phyloP scores from a whole-genome alignment of 768 basidiomycete genomes.

The Kwoniella dendrophila region DNA sequence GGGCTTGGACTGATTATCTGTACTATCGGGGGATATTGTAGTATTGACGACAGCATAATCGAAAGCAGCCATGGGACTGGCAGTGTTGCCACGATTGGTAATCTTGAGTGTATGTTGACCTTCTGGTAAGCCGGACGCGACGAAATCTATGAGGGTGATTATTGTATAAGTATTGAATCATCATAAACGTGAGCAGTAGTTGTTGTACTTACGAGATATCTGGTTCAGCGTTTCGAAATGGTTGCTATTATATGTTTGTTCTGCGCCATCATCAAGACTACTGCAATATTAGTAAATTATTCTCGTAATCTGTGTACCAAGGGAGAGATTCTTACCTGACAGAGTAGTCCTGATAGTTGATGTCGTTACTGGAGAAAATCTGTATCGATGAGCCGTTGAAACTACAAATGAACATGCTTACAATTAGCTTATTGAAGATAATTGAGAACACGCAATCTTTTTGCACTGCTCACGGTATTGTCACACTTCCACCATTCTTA shows the following conservation, averaged over 20 bases:
- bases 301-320: background rate
- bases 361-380: conserved; percentile 19
- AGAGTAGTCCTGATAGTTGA: conserved; percentile 31
- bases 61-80: conserved; percentile 11
- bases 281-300: background rate
- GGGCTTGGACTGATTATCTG: background rate
- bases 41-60: conserved; percentile 25
- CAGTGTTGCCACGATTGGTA: conserved; percentile 17
- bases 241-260: conserved; percentile 14
- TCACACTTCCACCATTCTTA: background rate
- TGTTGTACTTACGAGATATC: conserved; percentile 19
- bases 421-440: background rate
- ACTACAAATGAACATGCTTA: conserved; percentile 10
- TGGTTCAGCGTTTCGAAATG: conserved; percentile 4
- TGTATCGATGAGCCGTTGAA: conserved; percentile 34
- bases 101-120: conserved; percentile 22
- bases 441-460: too few relatives aligned
- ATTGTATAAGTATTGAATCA: background rate
- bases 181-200: background rate
- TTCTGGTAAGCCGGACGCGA: conserved; percentile 16
- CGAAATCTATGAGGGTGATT: conserved; percentile 8
- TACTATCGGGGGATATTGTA: conserved; percentile 6
- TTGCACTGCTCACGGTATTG: background rate
- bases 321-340: conserved; percentile 16
- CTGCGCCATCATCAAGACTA: conserved; percentile 18